Base-by-base conservation (phyloP, 345 rosid species). In the Toxicodendron radicans region DNA sequence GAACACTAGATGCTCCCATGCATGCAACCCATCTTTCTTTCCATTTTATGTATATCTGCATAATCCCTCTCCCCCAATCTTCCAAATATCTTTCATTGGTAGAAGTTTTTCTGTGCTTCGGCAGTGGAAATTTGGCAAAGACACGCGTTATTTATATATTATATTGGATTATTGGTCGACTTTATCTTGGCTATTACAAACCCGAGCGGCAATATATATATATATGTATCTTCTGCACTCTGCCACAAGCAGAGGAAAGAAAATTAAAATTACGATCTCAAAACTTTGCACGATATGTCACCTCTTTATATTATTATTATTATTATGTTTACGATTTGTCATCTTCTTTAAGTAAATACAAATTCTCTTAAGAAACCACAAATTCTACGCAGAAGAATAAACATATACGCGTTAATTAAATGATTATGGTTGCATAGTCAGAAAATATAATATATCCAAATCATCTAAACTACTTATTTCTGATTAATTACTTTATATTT, bases 161-260 rank as follows among this genome's bases (percentile, higher is more conserved):
- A 35, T 35, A 35, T 35, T 35, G 7, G 38, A 38, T 35, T 35
- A 38, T 35, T 35, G 43, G 6, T 38, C 8, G 43, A 38, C 43
- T 38, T 38, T 38, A 7, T 38, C 43, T 38, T 38, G 43, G 43
- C 8, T 5, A 38, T 8, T 7, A 7, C 43, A 6, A 51, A 38
- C 35, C 48, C 67, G 67, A 59, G 52, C 43, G 30, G 71, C 49
- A 60, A 67, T 12, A 45, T 56, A 67, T 75, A 48, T 68, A 67
- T 12, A 45, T 56, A 67, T 75, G 58, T 38, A 66, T 27, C 38
- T 33, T 54, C 12, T 16, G 38, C 60, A 62, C 48, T 17, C 8
- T 5, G 18, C 18, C 18, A 13, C 18, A 12, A n/a, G n/a, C 3
- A 12, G 4, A 2, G 13, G 18, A 16, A 51, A 18, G 18, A 51